phyloP scores from a whole-genome alignment of 495 filamentous ascomycete species.

The Hypoxylon lienhwacheense region DNA sequence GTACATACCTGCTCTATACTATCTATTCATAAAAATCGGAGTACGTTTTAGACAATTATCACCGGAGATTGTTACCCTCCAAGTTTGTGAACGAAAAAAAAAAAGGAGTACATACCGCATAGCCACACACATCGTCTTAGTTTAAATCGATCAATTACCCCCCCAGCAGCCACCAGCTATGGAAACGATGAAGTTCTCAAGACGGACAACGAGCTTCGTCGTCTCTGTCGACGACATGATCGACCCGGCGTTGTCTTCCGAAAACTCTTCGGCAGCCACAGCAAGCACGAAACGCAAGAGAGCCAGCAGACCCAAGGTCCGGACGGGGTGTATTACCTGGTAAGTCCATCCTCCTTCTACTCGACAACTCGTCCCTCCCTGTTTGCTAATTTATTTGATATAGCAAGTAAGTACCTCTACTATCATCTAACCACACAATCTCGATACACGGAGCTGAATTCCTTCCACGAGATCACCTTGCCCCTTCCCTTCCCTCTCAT shows the following conservation, averaged over 20 bases:
- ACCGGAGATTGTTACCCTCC: slow-evolving; percentile 16
- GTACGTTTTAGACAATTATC: not conserved
- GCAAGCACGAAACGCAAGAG: slow-evolving; percentile 23
- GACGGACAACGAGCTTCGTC: slow-evolving; percentile 11
- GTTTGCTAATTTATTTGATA: not conserved
- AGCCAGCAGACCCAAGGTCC: slow-evolving; percentile 32
- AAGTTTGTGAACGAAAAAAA: slow-evolving; percentile 5
- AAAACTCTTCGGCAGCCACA: not conserved
- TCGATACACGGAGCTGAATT: too few relatives aligned
- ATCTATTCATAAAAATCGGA: slow-evolving; percentile 9
- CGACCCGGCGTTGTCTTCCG: slow-evolving; percentile 9
- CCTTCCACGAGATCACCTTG: too few relatives aligned
- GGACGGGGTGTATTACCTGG: slow-evolving; percentile 34
- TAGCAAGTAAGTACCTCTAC: slow-evolving; percentile 29
- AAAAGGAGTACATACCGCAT: not conserved
- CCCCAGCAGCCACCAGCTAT: slow-evolving; percentile 5
- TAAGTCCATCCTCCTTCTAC: slow-evolving; percentile 5
- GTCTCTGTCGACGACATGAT: slow-evolving; percentile 12
- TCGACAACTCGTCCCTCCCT: not conserved
- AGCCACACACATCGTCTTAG: slow-evolving; percentile 2
- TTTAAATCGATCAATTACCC: not conserved
- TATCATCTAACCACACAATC: not conserved
- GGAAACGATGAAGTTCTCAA: slow-evolving; percentile 6
- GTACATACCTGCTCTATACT: slow-evolving; percentile 8
- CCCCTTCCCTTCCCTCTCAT: too few relatives aligned